Base-by-base conservation (phyloP, 2,329 filamentous ascomycete genomes). In the Cladosporium sp. region DNA sequence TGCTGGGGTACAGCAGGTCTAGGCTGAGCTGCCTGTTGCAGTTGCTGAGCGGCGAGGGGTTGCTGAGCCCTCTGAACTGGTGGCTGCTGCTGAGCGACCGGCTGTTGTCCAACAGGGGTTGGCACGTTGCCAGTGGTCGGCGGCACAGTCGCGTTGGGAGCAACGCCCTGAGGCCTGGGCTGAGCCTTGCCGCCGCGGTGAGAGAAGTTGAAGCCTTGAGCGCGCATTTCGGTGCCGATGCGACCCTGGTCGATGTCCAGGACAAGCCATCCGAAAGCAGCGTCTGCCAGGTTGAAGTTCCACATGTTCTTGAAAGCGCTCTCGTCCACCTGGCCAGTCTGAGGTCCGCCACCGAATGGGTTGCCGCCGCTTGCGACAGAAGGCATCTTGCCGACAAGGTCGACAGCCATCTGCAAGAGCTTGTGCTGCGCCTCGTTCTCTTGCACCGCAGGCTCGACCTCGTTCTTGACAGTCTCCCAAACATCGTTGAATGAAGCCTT, bases 281-380 rank as follows among this genome's bases (percentile, higher is more conserved):
- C 95, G 82, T 99, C 95, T 33, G 95, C 95, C 70, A 99, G 81
- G 79, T 98, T 98, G 82, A 99, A 99, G 80, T 99, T 99, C 95
- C 95, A 99, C 95, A 98, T 98, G 78, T 99, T 99, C 84, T 99
- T 99, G 86, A 99, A 99, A 1, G 95, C 95, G 74, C 93, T 97
- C 83, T 99, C 95, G 69, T 99, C 95, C 21, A 99, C 93, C 75
- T 96, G 91, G 35, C 95, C 95, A 60, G 92, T 89, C 66, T 87
- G 86, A 62, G 84, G 88, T 33, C 92, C 91, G 16, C 94, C 94
- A 53, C 95, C 95, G 75, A 99, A 99, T 6, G 95, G 95, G 77
- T 98, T 98, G 26, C 95, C 95, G 64, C 95, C 95, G 67, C 94
- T 96, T 44, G 95, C 95, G 40, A 93, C 93, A 14, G 89, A 90